Base-by-base conservation (phyloP, 208 protist species). In the Leishmania mexicana region DNA sequence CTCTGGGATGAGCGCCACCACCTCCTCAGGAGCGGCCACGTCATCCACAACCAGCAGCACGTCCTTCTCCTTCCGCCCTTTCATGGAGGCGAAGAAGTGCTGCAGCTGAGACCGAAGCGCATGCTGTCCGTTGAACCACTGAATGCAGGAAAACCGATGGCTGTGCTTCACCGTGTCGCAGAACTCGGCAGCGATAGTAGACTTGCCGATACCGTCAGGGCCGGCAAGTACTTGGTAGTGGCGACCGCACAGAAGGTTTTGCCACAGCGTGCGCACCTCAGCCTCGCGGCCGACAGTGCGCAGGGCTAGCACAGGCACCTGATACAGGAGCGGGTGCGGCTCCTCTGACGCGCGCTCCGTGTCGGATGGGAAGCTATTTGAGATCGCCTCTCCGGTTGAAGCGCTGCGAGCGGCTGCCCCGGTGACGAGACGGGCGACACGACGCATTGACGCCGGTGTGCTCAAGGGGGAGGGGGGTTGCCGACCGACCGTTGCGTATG, bases 171-270 rank as follows among this genome's bases (percentile, higher is more conserved):
- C 93, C 1, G 89, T 81, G 45, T 96, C 91, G 75, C 92, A 96
- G 65, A 98, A 96, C 81, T 96, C 93, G 0, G 91, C 93, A 2
- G 92, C 93, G n/a, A 98, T 58, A 1, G 93, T 91, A 0, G 95
- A 96, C 83, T 98, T 98, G 42, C 95, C 95, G 65, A 98, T 89
- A 60, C 95, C 95, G 54, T 98, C 93, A 60, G 92, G 87, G 38
- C 93, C 95, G 28, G 77, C 64, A 15, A 98, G 80, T n/a, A 89
- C 81, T 78, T 98, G 95, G n/a, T 85, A 74, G 45, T 87, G 93
- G 2, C 88, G 88, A 2, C 93, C 92, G 1, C 84, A 17, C 21
- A 98, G 88, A n/a, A 96, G 73, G 78, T 92, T 93, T 76, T 98
- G 95, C 93, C 95, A 98, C 31, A 98, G 85, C 15, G 83, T 81